Conservation (phyloP, 208 protist species). For the Leptomonas seymouri region DNA sequence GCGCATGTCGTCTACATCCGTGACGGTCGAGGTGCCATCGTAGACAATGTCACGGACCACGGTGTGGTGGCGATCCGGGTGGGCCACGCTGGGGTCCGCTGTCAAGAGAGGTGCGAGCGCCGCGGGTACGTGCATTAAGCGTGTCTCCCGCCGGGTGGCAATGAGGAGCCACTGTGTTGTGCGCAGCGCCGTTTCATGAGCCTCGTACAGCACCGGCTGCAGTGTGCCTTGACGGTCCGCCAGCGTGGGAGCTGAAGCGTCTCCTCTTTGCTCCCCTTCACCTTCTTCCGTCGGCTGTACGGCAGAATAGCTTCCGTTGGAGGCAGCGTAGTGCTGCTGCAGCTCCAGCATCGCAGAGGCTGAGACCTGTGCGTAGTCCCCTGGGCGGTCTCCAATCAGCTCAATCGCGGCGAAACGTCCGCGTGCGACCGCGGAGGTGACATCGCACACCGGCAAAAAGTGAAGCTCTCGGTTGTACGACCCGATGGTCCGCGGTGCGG, state of each 20-base stretch:
- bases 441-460: conserved; percentile 46
- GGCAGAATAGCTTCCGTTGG: too few relatives aligned
- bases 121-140: conserved; percentile 49
- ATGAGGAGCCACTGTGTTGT: conserved; percentile 57
- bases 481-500: conserved; percentile 32
- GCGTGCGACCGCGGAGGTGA: conserved; percentile 56
- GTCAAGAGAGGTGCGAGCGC: conserved; percentile 71
- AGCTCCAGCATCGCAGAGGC: conserved; percentile 55
- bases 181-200: conserved; percentile 51
- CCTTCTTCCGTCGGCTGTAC: not conserved
- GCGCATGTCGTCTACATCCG: not conserved
- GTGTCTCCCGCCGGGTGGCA: conserved; percentile 48
- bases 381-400: conserved; percentile 77
- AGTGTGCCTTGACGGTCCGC: conserved; percentile 34
- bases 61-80: conserved; percentile 56
- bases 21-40: not conserved
- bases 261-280: not conserved
- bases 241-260: not conserved
- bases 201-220: conserved; percentile 61
- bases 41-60: conserved; percentile 37
- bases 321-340: not conserved
- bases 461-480: conserved; percentile 44
- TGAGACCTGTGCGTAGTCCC: conserved; percentile 59
- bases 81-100: conserved; percentile 65
- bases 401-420: conserved; percentile 71